A percentile compares a stretch with the other conserved stretches of the same genome.
Conservation (phyloP, 768 basidiomycete genomes). For the Russula brevipes region DNA sequence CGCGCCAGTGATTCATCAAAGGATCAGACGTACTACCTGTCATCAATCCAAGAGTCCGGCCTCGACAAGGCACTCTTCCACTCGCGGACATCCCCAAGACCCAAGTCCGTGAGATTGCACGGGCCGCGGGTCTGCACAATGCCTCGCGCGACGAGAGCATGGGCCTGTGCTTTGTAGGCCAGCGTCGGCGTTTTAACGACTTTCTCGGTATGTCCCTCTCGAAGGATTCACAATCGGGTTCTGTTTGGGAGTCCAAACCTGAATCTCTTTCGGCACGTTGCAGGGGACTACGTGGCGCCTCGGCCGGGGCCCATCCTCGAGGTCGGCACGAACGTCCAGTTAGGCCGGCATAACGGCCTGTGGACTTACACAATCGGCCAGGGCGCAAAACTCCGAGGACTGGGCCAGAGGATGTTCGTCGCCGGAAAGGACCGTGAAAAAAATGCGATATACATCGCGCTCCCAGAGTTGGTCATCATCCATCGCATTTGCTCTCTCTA, state of each 20-base stretch:
- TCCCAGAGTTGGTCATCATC: conserved; percentile 47
- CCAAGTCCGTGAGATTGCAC: conserved; percentile 69
- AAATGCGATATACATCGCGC: conserved; percentile 74
- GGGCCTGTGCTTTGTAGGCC: conserved; percentile 92
- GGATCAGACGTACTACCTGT: conserved; percentile 91
- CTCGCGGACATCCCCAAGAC: conserved; percentile 61
- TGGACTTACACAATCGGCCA: conserved; percentile 89
- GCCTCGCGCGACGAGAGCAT: conserved; percentile 81
- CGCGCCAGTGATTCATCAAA: conserved; percentile 55
- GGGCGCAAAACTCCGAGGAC: conserved; percentile 59
- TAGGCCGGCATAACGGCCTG: conserved; percentile 66
- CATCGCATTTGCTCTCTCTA: not conserved
- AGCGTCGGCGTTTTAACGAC: conserved; percentile 61
- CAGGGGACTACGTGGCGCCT: conserved; percentile 73
- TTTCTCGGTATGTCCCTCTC: conserved; percentile 57
- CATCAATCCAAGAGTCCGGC: conserved; percentile 63
- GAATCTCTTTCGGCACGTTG: not conserved
- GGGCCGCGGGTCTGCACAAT: conserved; percentile 56
- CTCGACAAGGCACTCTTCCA: conserved; percentile 70
- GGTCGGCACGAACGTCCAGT: conserved; percentile 44
- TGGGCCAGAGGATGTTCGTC: conserved; percentile 63
- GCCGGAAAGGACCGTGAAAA: conserved; percentile 55
- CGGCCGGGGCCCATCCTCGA: conserved; percentile 67
- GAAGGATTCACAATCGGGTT: not conserved
- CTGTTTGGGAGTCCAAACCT: not conserved